A percentile compares a stretch with the other conserved stretches of the same genome.
These are phyloP conservation scores for Glomus cerebriforme DNA, from an alignment of 192 early-diverging fungal genomes.

Conservation along the genomic window DNA sequence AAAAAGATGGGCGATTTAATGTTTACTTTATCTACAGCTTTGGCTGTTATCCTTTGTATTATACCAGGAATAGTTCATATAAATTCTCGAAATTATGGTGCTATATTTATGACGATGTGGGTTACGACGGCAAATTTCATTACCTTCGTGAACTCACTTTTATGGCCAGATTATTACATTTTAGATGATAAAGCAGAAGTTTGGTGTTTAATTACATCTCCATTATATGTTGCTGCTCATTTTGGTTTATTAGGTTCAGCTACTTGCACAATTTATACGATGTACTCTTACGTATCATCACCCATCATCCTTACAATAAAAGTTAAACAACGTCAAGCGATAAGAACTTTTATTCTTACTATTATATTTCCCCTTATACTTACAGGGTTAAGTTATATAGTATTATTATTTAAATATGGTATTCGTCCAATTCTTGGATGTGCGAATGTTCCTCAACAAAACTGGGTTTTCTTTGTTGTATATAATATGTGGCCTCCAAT, in stretches of 20 bases:
- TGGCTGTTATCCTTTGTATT: not conserved
- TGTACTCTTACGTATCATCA: not conserved
- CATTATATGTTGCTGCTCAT: not conserved
- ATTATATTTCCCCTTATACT: not conserved
- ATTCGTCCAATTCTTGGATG: conserved; percentile 20
- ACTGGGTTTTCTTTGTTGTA: not conserved
- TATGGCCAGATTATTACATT: not conserved
- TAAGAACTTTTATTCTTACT: not conserved
- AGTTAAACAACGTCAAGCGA: not conserved
- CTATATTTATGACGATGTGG: conserved; percentile 25
- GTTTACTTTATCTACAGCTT: not conserved
- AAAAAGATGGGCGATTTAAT: conserved; percentile 11
- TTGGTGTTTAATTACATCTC: conserved; percentile 7
- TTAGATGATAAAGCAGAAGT: not conserved
- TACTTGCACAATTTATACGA: conserved; percentile 17
- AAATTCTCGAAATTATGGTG: conserved; percentile 15
- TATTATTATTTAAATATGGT: not conserved
- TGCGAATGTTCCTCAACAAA: not conserved
- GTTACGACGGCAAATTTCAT: not conserved
- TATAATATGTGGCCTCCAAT: conserved; percentile 19
- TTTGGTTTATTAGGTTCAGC: not conserved
- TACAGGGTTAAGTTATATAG: not conserved
- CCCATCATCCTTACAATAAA: not conserved
- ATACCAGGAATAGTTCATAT: conserved; percentile 17
- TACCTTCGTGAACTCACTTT: not conserved